Evolutionary conservation across 192 early-diverging fungal genomes (phyloP).

Genomic region (Pilaira anomala): DNA sequence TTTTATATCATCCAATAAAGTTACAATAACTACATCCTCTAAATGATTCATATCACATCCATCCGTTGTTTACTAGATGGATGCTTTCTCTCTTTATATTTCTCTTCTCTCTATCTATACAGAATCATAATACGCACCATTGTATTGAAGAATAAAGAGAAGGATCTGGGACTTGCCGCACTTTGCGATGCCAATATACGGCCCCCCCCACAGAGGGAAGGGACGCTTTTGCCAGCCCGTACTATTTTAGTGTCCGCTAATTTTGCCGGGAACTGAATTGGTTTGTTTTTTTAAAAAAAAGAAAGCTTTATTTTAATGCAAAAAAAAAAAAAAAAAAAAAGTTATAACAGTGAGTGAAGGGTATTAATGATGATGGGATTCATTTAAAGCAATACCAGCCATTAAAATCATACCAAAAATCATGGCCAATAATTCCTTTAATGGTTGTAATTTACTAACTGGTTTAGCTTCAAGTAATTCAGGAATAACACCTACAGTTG

Average conservation of each 20-base stretch:
- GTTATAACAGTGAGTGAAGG: too few species aligned
- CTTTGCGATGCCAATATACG: neutral
- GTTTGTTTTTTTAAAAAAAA: neutral
- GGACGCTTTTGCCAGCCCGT: neutral
- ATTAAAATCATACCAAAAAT: constrained; percentile 69
- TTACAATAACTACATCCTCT: too few species aligned
- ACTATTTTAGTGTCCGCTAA: neutral
- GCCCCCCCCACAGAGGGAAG: neutral
- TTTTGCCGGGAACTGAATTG: neutral
- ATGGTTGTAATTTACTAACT: constrained; percentile 48
- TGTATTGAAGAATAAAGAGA: constrained; percentile 1
- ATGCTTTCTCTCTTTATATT: neutral
- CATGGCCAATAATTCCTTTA: constrained; percentile 65
- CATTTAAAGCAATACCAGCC: constrained; percentile 69
- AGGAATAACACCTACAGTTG: constrained; percentile 81
- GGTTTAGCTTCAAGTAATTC: constrained; percentile 64
- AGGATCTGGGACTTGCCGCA: neutral
- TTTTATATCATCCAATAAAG: too few species aligned
- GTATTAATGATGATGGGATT: constrained; percentile 28
- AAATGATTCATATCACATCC: neutral
- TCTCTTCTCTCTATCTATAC: neutral
- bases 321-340: too few species aligned
- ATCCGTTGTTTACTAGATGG: neutral
- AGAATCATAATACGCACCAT: neutral
- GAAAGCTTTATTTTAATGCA: neutral